Evolutionary conservation across 257 asterid genomes (phyloP).

Genomic region (Ehretia macrophylla): DNA sequence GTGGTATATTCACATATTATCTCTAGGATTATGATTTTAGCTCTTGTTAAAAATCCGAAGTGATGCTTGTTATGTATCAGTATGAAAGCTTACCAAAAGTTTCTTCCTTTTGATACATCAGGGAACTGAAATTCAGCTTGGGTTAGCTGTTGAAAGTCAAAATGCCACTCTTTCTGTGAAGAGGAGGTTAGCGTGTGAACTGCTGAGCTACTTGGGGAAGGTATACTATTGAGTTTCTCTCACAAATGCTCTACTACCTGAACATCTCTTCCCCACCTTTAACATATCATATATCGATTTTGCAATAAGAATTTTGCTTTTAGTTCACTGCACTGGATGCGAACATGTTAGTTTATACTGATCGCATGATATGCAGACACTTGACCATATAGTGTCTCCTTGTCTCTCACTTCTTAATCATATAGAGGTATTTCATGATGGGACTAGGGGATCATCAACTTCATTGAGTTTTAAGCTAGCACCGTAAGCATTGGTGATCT

Average conservation of each 20-base stretch:
- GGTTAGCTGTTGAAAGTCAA: slow-evolving; percentile 66
- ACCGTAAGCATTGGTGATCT: no score
- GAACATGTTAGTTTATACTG: no score
- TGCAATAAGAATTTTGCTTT: no score
- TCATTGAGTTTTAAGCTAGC: no score
- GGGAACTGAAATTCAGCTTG: slow-evolving; percentile 89
- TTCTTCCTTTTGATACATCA: slow-evolving; percentile 7
- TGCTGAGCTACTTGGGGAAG: slow-evolving; percentile 55
- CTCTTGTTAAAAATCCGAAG: background rate
- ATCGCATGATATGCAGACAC: no score
- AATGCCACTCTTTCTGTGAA: slow-evolving; percentile 82
- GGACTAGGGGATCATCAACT: no score
- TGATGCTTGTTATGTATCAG: background rate
- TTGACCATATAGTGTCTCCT: no score
- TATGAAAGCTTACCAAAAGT: background rate
- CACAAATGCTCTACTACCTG: background rate
- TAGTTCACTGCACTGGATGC: no score
- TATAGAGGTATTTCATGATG: no score
- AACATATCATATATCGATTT: background rate
- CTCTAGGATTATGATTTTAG: background rate
- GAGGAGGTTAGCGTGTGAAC: slow-evolving; percentile 89
- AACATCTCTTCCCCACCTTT: slow-evolving; percentile 1
- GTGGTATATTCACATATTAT: background rate
- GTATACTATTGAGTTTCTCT: slow-evolving; percentile 23
- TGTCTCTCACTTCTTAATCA: no score